A percentile compares a stretch with the other conserved stretches of the same genome.
Conservation (phyloP, 1,284 basidiomycete genomes). For the Fomes fomentarius region DNA sequence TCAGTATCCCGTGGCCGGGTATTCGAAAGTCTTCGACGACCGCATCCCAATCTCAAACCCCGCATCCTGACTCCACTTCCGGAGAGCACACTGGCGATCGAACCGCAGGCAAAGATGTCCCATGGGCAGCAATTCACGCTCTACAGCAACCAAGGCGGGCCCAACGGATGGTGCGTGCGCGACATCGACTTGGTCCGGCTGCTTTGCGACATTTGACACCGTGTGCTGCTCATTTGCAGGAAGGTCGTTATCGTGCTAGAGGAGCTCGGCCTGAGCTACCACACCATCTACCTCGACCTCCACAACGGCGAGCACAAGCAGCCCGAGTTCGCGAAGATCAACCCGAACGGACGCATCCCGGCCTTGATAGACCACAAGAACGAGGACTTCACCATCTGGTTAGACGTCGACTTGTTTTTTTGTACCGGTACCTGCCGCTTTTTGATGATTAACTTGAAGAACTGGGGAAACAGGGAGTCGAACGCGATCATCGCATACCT, state of each 20-base stretch:
- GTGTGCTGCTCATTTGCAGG: too few species aligned
- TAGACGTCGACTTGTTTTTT: background rate
- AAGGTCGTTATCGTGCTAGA: slow-evolving; percentile 30
- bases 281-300: slow-evolving; percentile 30
- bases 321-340: slow-evolving; percentile 23
- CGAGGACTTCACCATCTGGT: slow-evolving; percentile 28
- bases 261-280: slow-evolving; percentile 31
- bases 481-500: slow-evolving; percentile 38
- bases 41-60: too few species aligned
- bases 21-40: too few species aligned
- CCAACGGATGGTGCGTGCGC: slow-evolving; percentile 21
- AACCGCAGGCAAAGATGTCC: slow-evolving; percentile 10
- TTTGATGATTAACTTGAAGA: background rate
- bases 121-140: slow-evolving; percentile 29
- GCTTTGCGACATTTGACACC: too few species aligned
- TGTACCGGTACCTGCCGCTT: background rate
- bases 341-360: slow-evolving; percentile 36
- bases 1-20: too few species aligned
- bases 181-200: too few species aligned
- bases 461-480: slow-evolving; percentile 32
- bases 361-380: slow-evolving; percentile 37
- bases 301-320: slow-evolving; percentile 29
- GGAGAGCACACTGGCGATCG: background rate
- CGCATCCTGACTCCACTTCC: too few species aligned
- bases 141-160: slow-evolving; percentile 25